phyloP scores from a whole-genome alignment of 192 early-diverging fungal genomes.

The Obelidium mucronatum region DNA sequence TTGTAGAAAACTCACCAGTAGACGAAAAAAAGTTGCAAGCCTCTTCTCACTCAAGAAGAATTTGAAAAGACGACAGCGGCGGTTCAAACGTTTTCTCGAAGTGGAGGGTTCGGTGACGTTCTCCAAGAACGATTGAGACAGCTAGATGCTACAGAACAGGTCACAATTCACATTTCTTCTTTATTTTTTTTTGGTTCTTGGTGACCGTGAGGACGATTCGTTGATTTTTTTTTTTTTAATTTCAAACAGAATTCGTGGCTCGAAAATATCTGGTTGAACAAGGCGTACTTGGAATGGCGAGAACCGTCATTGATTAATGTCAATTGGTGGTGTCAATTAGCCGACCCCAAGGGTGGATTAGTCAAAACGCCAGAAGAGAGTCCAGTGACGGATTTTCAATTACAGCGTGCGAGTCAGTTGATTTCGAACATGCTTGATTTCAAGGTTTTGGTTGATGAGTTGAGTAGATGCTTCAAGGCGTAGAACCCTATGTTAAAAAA shows the following conservation, averaged over 20 bases:
- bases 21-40: slow-evolving; percentile 62
- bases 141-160: slow-evolving; percentile 71
- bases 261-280: slow-evolving; percentile 73
- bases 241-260: slow-evolving; percentile 72
- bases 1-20: background rate
- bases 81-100: slow-evolving; percentile 72
- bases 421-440: slow-evolving; percentile 57
- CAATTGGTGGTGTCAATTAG: slow-evolving; percentile 63
- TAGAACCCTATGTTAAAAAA: no score
- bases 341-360: slow-evolving; percentile 44
- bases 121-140: slow-evolving; percentile 78
- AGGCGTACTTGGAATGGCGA: slow-evolving; percentile 62
- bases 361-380: background rate
- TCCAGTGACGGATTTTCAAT: slow-evolving; percentile 51
- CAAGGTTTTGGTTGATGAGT: slow-evolving; percentile 52
- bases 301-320: slow-evolving; percentile 63
- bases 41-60: slow-evolving; percentile 70
- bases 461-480: no score
- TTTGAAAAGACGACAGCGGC: slow-evolving; percentile 66
- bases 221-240: background rate
- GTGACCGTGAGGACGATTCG: slow-evolving; percentile 31
- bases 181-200: no score
- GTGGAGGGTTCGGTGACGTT: slow-evolving; percentile 72
- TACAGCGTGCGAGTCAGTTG: slow-evolving; percentile 60
- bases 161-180: no score